phyloP scores from a whole-genome alignment of 1,139 yeast genomes.

The Yamadazyma songkhlaensis region DNA sequence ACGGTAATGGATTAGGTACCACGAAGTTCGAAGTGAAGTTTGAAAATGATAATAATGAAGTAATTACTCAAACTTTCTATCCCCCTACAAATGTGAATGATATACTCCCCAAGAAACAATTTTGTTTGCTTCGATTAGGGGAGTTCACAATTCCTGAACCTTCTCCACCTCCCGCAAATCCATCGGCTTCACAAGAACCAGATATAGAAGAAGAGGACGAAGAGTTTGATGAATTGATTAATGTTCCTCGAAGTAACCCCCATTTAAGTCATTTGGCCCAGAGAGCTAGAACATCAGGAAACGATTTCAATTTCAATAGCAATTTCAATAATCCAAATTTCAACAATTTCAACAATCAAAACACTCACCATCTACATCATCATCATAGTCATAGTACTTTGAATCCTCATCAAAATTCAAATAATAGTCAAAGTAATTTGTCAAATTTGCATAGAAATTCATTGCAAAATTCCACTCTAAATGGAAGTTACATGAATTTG shows the following conservation, averaged over 20 bases:
- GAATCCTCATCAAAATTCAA: not conserved
- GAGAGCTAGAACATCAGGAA: slow-evolving; percentile 2
- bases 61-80: slow-evolving; percentile 37
- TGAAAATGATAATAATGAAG: slow-evolving; percentile 20
- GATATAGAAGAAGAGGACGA: not conserved
- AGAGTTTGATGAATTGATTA: slow-evolving; percentile 3
- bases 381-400: not conserved
- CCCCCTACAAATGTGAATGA: slow-evolving; percentile 61
- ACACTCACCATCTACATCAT: not conserved
- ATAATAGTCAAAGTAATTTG: not conserved
- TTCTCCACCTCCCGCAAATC: not conserved
- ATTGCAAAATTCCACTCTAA: slow-evolving; percentile 1
- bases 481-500: not conserved
- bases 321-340: not conserved
- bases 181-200: not conserved
- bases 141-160: slow-evolving; percentile 31
- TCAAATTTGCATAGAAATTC: not conserved
- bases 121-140: slow-evolving; percentile 54
- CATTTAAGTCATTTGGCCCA: slow-evolving; percentile 3
- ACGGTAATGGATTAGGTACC: slow-evolving; percentile 58
- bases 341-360: not conserved
- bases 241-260: slow-evolving; percentile 2
- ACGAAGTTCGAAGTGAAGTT: slow-evolving; percentile 49
- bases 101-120: slow-evolving; percentile 50
- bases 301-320: slow-evolving; percentile 4